Percentiles rank a stretch among this genome's conserved stretches.
Evolutionary conservation across 352 stramenopile species (phyloP).

Genomic region (Phytopythium oedochilum): DNA sequence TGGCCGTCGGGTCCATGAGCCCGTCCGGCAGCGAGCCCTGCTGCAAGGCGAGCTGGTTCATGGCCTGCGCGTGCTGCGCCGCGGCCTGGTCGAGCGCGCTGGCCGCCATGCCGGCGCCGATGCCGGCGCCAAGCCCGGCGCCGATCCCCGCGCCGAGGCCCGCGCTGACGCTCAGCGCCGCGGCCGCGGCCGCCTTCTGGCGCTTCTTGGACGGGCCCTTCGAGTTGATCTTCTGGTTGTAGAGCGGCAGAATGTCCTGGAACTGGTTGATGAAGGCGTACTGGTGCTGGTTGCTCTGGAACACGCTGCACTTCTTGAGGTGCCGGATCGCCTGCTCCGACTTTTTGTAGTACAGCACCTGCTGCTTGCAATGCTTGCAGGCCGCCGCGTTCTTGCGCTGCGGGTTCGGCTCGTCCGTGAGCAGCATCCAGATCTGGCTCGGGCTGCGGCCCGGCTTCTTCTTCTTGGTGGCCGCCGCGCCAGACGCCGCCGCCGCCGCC

Average conservation of each 20-base stretch:
- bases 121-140: constrained; percentile 13
- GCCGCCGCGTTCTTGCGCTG: constrained; percentile 67
- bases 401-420: constrained; percentile 77
- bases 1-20: constrained; percentile 54
- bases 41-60: constrained; percentile 76
- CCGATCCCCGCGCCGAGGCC: constrained; percentile 12
- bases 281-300: constrained; percentile 81
- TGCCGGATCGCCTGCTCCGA: constrained; percentile 82
- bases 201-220: constrained; percentile 67
- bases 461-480: constrained; percentile 34
- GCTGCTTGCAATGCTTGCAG: constrained; percentile 85
- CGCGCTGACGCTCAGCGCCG: constrained; percentile 7
- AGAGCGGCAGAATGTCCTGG: constrained; percentile 72
- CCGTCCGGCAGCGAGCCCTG: constrained; percentile 53
- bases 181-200: constrained; percentile 25
- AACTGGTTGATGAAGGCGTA: constrained; percentile 78
- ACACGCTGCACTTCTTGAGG: constrained; percentile 73
- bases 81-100: constrained; percentile 41
- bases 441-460: constrained; percentile 67
- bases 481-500: not conserved
- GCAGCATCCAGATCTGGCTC: constrained; percentile 75
- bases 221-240: constrained; percentile 79
- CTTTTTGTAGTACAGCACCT: constrained; percentile 86
- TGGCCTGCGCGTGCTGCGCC: constrained; percentile 44
- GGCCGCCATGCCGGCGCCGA: constrained; percentile 12